Base-by-base conservation (phyloP, 441 rosid species). In the Gossypium gossypioides region DNA sequence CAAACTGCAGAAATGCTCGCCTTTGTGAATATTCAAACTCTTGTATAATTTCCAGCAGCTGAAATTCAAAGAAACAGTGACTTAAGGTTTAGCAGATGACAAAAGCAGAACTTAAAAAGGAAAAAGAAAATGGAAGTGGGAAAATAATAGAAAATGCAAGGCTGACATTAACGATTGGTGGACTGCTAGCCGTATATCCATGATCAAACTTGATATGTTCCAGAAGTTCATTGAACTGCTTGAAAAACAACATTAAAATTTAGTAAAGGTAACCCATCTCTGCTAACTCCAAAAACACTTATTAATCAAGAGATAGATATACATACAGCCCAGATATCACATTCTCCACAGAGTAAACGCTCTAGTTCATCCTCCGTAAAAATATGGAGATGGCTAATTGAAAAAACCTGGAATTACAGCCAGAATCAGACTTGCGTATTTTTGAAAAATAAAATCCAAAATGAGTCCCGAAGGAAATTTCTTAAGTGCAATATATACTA, bases 191-290 rank as follows among this genome's bases (percentile, higher is more conserved):
- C 18, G 99, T 91, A 80, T 96, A 96, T 81, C 98, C 99, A 72
- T 96, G 99, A 84, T 96, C 99, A 51, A 92, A 92, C 88, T 96
- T 96, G 79, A 96, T 83, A 81, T 96, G 93, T 80, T 96, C 98
- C 85, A 86, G 74, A 44, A 92, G 88, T 80, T 92, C 96, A 74
- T 84, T 86, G 74, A 81, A 83, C 96, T 92, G 93, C 81, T 50
- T 2, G 51, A 32, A 65, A 44, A 69, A 78, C n/a, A 74, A 15
- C 6, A 72, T 51, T 3, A 44, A 16, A 75, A 52, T 62, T 76
- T 65, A 68, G 59, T 46, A 70, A 66, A 68, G n/a, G 60, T 25
- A 62, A 51, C 32, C 34, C 42, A 21, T 24, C 75, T 34, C 72
- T 58, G 13, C 46, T 40, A 40, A 24, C 32, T 12, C n/a, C 6